A percentile compares a stretch with the other conserved stretches of the same genome.
These are phyloP conservation scores for Lyophyllum semitale DNA, from an alignment of 768 basidiomycete species.

Conservation along the genomic window DNA sequence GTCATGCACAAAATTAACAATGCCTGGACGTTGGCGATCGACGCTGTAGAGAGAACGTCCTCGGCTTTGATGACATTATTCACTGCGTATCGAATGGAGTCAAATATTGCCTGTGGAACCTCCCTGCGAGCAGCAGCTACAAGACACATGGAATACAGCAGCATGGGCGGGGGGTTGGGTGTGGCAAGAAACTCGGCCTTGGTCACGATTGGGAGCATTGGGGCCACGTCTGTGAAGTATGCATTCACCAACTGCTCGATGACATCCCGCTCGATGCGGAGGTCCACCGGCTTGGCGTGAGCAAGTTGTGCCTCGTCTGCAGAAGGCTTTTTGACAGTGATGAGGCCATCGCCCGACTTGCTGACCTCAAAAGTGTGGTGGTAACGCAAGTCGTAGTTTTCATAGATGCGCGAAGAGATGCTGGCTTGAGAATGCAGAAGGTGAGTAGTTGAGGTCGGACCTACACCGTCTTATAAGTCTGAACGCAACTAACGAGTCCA, in stretches of 20 bases:
- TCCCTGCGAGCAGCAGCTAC: constrained; percentile 86
- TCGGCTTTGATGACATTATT: constrained; percentile 86
- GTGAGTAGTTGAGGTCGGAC: constrained; percentile 86
- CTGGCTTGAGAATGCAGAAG: constrained; percentile 88
- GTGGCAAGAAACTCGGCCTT: constrained; percentile 83
- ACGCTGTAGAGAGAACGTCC: constrained; percentile 87
- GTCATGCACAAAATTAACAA: constrained; percentile 85
- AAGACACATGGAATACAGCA: constrained; percentile 93
- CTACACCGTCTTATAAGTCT: constrained; percentile 54
- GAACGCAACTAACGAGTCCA: constrained; percentile 25
- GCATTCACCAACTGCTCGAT: constrained; percentile 85
- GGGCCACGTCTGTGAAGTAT: constrained; percentile 88
- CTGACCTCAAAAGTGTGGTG: constrained; percentile 88
- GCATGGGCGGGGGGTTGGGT: constrained; percentile 72
- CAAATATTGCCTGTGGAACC: constrained; percentile 84
- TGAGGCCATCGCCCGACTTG: constrained; percentile 83
- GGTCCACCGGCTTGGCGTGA: constrained; percentile 65
- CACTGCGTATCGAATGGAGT: constrained; percentile 84
- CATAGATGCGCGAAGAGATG: constrained; percentile 83
- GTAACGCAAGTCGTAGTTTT: constrained; percentile 85
- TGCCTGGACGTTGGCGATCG: constrained; percentile 85
- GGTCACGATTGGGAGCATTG: constrained; percentile 88
- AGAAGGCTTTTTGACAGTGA: constrained; percentile 71
- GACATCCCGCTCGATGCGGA: constrained; percentile 75
- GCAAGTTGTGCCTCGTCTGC: constrained; percentile 54